Evolutionary conservation across 23 red algal species (phyloP), one percentile per base, ranked within the genome.

Genomic region (Pyropia haitanensis): DNA sequence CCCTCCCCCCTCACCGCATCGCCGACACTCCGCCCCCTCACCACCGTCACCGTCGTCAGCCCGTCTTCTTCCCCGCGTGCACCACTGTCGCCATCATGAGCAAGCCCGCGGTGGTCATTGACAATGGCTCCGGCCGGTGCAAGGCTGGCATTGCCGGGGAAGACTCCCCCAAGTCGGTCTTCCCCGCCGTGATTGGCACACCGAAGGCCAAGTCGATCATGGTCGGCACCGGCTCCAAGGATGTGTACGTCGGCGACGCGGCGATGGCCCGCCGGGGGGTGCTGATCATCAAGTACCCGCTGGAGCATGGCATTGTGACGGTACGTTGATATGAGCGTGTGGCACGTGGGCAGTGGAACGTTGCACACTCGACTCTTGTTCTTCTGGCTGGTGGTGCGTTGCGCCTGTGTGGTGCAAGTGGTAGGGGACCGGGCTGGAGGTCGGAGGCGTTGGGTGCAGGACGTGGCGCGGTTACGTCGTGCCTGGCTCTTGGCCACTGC

Each of bases 231-330:
- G 86, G 86, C n/a, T 78, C 88, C 50, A 98, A 98, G 69, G 94
- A 98, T 26, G 85, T 82, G 55, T 98, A 91, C 60, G 80, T 98
- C 21, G 94, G 94, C 39, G 94, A 98, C 55, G 94, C 85, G 54
- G 94, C 94, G 18, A 85, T 87, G 85, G 85, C 94, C 1, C 85
- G 85, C 44, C 84, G 94, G 22, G 94, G 94, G 27, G 80, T 98
- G 20, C 86, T 98, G 6, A 63, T 88, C 49, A 82, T 98, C 76
- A 98, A 98, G 78, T 98, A 98, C 67, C 94, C 94, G 29, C 63
- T 98, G 29, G 94, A 98, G 64, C 94, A 98, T 58, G 94, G 94
- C 20, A 98, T 98, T 68, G 94, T 98, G 54, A 98, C 94, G 39
- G 39, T 46, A 46, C 39, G 39, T 46, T 46, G 4, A 1, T 1